A percentile compares a stretch with the other conserved stretches of the same genome.
phyloP scores from a whole-genome alignment of 306 rosid species.

The Gynostemma pentaphyllum region DNA sequence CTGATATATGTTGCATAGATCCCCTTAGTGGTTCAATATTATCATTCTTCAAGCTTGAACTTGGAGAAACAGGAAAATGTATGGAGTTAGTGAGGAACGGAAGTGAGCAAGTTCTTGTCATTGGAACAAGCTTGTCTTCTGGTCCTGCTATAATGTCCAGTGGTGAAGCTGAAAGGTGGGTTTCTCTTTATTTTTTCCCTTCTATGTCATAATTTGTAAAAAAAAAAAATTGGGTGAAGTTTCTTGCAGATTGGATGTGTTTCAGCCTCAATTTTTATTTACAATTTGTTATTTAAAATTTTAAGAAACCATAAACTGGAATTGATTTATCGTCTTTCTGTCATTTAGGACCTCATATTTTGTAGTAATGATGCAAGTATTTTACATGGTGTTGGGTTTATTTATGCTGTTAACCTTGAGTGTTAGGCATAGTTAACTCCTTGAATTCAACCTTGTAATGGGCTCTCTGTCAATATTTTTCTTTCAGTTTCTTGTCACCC shows the following conservation, averaged over 20 bases:
- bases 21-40: conserved; percentile 69
- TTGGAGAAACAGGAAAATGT: conserved; percentile 79
- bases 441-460: background rate
- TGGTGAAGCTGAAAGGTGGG: conserved; percentile 83
- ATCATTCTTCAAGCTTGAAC: conserved; percentile 66
- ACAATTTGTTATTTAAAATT: background rate
- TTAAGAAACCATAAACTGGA: background rate
- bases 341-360: background rate
- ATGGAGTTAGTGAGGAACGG: conserved; percentile 77
- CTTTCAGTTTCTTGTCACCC: background rate
- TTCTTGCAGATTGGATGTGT: background rate
- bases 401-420: background rate
- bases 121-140: conserved; percentile 76
- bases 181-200: conserved; percentile 8
- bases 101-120: conserved; percentile 69
- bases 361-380: too few relatives aligned
- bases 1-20: conserved; percentile 81
- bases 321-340: background rate
- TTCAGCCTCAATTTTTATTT: background rate
- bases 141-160: conserved; percentile 71
- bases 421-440: background rate
- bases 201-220: background rate
- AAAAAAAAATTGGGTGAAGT: background rate
- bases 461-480: background rate
- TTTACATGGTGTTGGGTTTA: background rate